Evolutionary conservation across 164 flowering plant genomes (phyloP), one percentile per base, ranked within the genome.

Genomic region (Vitis riparia): DNA sequence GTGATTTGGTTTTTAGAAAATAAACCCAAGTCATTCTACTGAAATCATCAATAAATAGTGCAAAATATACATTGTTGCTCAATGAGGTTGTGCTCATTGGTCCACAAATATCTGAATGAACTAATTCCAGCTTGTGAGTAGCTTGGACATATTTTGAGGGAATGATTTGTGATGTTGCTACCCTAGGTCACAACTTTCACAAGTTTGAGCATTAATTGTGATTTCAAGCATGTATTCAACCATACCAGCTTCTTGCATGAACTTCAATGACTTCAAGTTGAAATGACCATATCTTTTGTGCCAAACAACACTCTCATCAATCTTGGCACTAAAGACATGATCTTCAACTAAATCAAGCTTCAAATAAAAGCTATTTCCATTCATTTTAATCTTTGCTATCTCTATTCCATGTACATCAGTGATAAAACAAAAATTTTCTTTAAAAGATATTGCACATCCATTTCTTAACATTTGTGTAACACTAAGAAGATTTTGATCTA

Each of bases 21-120:
- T 30, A 67, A n/a, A 56, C 62, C 51, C 51, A 56, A 7, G 32
- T 30, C 69, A 55, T 67, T 37, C 69, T 67, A 4, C 51, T 51
- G 8, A 8, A 44, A 29, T 67, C 69, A 67, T 67, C 51, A 55
- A 56, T 67, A 15, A 67, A 67, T 11, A 67, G 57, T 6, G 56
- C 17, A 53, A 67, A 67, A 17, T 32, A 56, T 11, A 11, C 56
- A 53, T 67, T 67, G 30, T 56, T 7, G 1, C 8, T n/a, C 2
- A 16, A 15, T 3, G 69, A 30, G 1, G 15, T 13, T 1, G 53
- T 56, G 7, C 48, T 37, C 69, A 67, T 67, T 4, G 62, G 62
- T 2, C 62, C 60, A 56, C 30, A 67, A 5, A 55, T 5, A 29
- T 55, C 62, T 13, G 69, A 14, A n/a, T 67, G 51, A 4, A 56